These are phyloP conservation scores for Podospora conica DNA, from an alignment of 495 filamentous ascomycete genomes.

Conservation along the genomic window DNA sequence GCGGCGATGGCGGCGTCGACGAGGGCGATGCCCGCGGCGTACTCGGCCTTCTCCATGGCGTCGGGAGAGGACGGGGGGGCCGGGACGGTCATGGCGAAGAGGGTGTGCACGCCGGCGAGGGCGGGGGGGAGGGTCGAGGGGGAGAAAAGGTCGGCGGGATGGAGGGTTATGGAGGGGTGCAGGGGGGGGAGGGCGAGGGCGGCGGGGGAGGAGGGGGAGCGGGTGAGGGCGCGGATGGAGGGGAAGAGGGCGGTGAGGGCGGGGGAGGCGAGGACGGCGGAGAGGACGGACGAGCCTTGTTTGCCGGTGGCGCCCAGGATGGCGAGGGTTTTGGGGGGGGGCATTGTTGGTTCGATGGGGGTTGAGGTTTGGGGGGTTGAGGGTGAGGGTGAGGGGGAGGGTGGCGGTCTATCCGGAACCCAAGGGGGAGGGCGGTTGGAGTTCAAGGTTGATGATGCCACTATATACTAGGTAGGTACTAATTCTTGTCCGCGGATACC, in stretches of 20 bases:
- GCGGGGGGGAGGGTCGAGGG: conserved; percentile 37
- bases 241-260: conserved; percentile 40
- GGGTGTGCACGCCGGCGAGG: conserved; percentile 40
- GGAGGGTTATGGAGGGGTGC: conserved; percentile 36
- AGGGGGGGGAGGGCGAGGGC: conserved; percentile 36
- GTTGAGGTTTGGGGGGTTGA: neutral
- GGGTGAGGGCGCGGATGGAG: conserved; percentile 51
- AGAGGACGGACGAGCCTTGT: conserved; percentile 55
- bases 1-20: conserved; percentile 41
- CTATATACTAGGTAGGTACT: too few species aligned
- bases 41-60: neutral
- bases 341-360: neutral
- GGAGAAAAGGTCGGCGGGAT: conserved; percentile 33
- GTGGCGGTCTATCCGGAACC: too few species aligned
- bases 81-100: conserved; percentile 43
- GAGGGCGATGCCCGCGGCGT: conserved; percentile 28
- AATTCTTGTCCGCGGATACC: too few species aligned
- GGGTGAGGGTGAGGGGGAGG: neutral
- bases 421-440: too few species aligned
- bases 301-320: conserved; percentile 60
- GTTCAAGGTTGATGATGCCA: too few species aligned
- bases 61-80: conserved; percentile 19
- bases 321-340: conserved; percentile 31
- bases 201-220: conserved; percentile 42
- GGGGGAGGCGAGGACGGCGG: conserved; percentile 44